phyloP scores from a whole-genome alignment of 805 yeast genomes.

The Jamesozyma hellenica region DNA sequence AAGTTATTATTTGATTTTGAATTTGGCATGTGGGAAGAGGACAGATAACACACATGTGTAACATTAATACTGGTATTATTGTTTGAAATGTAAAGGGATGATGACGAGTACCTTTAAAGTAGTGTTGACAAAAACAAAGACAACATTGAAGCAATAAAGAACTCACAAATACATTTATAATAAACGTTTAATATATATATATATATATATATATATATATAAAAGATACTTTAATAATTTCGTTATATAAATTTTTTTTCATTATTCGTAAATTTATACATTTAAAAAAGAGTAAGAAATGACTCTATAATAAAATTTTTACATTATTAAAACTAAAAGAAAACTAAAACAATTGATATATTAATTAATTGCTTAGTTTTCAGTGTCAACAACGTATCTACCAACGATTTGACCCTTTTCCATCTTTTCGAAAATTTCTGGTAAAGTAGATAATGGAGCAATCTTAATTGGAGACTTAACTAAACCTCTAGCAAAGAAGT shows the following conservation, averaged over 20 bases:
- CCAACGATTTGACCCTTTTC: slow-evolving; percentile 77
- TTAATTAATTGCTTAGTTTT: neutral
- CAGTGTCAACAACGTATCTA: slow-evolving; percentile 67
- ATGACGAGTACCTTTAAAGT: too few species aligned
- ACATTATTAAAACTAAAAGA: slow-evolving; percentile 5
- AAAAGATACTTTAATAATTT: neutral
- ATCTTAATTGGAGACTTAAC: slow-evolving; percentile 65
- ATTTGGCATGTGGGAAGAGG: too few species aligned
- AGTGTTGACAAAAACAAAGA: too few species aligned
- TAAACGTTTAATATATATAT: too few species aligned
- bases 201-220: neutral
- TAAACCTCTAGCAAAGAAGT: slow-evolving; percentile 62
- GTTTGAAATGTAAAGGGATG: too few species aligned
- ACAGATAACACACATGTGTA: too few species aligned
- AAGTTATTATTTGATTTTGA: too few species aligned
- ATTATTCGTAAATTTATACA: neutral
- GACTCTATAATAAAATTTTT: neutral
- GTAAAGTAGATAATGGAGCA: slow-evolving; percentile 64
- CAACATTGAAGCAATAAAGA: too few species aligned
- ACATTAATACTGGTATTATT: too few species aligned
- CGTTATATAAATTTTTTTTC: slow-evolving; percentile 1
- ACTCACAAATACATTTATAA: too few species aligned
- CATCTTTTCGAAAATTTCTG: slow-evolving; percentile 65
- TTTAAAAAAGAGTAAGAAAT: neutral
- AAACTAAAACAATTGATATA: slow-evolving; percentile 2